Evolutionary conservation across 2,329 filamentous ascomycete genomes (phyloP), one percentile per base, ranked within the genome.

Genomic region (Plectosphaerella cucumerina): DNA sequence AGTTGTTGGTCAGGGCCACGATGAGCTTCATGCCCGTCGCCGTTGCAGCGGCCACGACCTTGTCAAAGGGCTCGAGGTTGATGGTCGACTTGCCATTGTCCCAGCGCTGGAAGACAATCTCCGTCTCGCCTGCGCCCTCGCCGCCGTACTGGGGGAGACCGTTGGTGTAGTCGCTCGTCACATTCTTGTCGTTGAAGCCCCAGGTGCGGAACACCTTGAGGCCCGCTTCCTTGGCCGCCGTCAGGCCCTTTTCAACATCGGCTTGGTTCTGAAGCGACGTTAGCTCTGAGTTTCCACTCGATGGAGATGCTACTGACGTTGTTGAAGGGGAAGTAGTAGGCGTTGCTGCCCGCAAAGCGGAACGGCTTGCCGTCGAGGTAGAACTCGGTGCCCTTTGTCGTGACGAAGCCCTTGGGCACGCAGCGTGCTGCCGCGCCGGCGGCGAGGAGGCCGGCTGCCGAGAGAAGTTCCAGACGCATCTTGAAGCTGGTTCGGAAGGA

Each of bases 161-260:
- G 45, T 47, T 47, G 18, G 64, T 55, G 15, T 66, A 62, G 23
- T 67, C 59, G 51, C 71, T 74, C 0, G 77, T 80, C 21, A 64
- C 66, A 59, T 81, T 82, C 60, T 75, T 76, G 62, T 81, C 78
- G 58, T 81, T 79, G 68, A 80, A 81, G n/a, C 76, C 77, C 78
- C 78, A 81, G 9, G 77, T 81, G 26, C 77, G 73, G 60, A 82
- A 74, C 5, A 81, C 77, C 47, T 70, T 77, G 20, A 80, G 62
- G 2, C 76, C 75, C 6, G 75, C 75, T 5, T 71, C 65, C 56
- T 72, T 73, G 46, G 72, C 75, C 18, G 73, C 75, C 6, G 57
- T 65, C 48, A 78, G 60, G 18, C 75, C 75, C 31, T 68, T 66
- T 35, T 75, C 70, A 43, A 75, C 68, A 57, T 79, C 75, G 3